Percentiles rank a stretch among this genome's conserved stretches.
Conservation (phyloP, 164 flowering plant species). For the Euptelea pleiosperma region DNA sequence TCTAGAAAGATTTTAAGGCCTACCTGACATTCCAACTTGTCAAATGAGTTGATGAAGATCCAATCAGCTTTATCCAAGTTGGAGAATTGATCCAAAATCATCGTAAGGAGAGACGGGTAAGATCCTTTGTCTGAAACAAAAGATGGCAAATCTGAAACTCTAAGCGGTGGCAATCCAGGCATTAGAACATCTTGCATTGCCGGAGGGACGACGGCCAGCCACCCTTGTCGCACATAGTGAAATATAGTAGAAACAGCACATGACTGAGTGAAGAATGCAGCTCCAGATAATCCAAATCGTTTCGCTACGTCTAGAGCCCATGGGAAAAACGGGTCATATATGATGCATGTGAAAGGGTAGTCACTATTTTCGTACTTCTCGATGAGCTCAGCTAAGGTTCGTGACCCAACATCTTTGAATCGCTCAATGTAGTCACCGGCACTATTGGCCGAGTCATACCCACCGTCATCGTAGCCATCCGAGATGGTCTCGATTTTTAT, state of each 20-base stretch:
- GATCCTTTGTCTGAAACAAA: no score
- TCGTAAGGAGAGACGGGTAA: no score
- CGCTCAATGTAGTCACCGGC: neutral
- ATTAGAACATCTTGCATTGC: no score
- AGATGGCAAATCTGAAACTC: no score
- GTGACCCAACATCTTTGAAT: neutral
- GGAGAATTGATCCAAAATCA: no score
- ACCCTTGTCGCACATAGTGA: conserved; percentile 12
- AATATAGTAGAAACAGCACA: neutral
- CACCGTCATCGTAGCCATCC: conserved; percentile 17
- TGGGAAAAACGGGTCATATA: conserved; percentile 5
- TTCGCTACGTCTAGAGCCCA: conserved; percentile 10
- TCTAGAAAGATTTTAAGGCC: no score
- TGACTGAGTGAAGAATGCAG: conserved; percentile 10
- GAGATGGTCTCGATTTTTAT: conserved; percentile 10
- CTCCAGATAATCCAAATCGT: neutral
- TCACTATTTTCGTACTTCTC: neutral
- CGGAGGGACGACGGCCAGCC: conserved; percentile 2
- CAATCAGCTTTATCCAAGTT: no score
- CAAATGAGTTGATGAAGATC: no score
- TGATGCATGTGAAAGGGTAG: neutral
- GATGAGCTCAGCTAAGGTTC: conserved; percentile 7
- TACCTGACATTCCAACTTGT: no score
- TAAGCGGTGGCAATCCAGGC: no score
- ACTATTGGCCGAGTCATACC: neutral